Evolutionary conservation across 371 early-diverging fungal genomes (phyloP), one percentile per base, ranked within the genome.

Genomic region (Syncephalis fuscata): DNA sequence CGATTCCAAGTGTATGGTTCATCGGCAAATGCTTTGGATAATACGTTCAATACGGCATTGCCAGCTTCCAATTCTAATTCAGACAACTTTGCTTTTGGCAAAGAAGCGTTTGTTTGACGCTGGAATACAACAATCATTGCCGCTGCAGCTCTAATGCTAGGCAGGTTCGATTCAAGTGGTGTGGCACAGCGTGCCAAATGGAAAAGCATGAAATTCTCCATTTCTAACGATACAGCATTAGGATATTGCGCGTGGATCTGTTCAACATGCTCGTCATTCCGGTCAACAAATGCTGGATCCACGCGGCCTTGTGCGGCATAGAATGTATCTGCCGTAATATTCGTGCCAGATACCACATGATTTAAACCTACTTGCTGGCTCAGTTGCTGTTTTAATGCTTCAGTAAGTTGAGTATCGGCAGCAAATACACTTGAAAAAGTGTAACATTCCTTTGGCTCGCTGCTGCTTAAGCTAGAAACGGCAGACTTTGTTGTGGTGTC

Each of bases 201-300:
- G 65, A 82, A 80, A 37, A 94, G 56, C 73, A 76, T 78, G 47
- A 76, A 85, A 0, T 80, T 76, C 62, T 95, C 96, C 96, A 95
- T 95, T 62, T 95, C 92, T 17, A 92, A 60, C 0, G 82, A 82
- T 45, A 71, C 59, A 0, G 76, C 74, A 14, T 66, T 62, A 15
- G 84, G 85, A 49, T 58, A 52, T 8, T 53, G 47, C 0, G 46
- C 48, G 24, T 80, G 25, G 25, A 72, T 58, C 2, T 64, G 50
- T 3, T 60, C 56, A 27, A 95, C 54, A 8, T 91, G 60, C 1
- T 57, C 48, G 14, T 70, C 60, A 62, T 92, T 95, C 37, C 67
- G 69, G 56, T 93, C 96, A 61, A 69, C 63, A 58, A 93, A 92
- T 24, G 67, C 59, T n/a, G 65, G 56, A 43, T 85, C 88, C 7